Conservation (phyloP, 768 basidiomycete genomes). For the Suillus occidentalis region DNA sequence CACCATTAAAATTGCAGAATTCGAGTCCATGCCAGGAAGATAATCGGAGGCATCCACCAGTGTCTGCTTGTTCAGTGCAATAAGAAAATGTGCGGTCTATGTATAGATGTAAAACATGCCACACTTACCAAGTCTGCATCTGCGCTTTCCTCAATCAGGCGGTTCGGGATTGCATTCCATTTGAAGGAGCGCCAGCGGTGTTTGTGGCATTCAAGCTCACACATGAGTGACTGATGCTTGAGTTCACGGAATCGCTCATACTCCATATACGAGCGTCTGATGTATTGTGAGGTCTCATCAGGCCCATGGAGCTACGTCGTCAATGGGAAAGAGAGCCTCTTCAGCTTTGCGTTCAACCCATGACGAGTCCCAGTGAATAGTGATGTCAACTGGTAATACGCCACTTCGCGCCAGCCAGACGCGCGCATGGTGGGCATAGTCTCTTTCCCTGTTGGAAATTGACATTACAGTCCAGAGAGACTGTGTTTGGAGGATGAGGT, state of each 20-base stretch:
- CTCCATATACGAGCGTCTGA: conserved; percentile 1
- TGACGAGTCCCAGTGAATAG: background rate
- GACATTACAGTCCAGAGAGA: conserved; percentile 45
- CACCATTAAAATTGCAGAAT: background rate
- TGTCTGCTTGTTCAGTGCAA: background rate
- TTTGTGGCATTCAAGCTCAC: conserved; percentile 6
- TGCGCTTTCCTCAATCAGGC: background rate
- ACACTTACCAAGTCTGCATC: background rate
- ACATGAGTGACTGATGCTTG: background rate
- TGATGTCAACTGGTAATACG: background rate
- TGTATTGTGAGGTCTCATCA: background rate
- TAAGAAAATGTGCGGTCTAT: background rate
- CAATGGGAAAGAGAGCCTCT: background rate
- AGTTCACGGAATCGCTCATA: conserved; percentile 3
- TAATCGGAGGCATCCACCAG: background rate
- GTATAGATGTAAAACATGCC: background rate
- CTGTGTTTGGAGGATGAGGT: conserved; percentile 55
- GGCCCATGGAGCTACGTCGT: conserved; percentile 6
- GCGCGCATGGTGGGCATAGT: background rate
- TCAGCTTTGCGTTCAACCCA: background rate
- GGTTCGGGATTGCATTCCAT: background rate
- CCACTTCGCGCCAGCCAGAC: conserved; percentile 2
- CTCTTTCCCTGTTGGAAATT: conserved; percentile 5
- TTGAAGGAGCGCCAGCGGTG: conserved; percentile 2
- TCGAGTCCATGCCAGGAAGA: background rate